A percentile compares a stretch with the other conserved stretches of the same genome.
phyloP scores from a whole-genome alignment of 1,284 basidiomycete genomes.

The Earliella scabrosa region DNA sequence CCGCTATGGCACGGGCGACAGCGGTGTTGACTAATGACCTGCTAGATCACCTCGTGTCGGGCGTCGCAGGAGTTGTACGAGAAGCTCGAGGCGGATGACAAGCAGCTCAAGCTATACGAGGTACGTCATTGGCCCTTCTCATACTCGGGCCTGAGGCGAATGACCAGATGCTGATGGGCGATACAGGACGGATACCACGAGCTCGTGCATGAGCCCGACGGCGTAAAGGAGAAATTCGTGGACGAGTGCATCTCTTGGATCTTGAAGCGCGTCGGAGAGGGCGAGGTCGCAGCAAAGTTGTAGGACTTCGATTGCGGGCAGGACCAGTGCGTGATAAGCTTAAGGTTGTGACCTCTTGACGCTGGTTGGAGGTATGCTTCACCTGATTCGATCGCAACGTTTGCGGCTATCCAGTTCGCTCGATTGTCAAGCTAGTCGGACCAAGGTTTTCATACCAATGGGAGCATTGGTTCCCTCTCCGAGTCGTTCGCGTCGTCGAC shows the following conservation, averaged over 20 bases:
- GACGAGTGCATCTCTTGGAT: conserved; percentile 60
- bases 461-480: no score
- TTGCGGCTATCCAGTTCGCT: no score
- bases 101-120: conserved; percentile 60
- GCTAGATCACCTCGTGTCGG: conserved; percentile 59
- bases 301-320: no score
- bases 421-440: no score
- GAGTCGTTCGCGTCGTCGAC: no score
- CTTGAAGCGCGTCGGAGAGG: conserved; percentile 33
- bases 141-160: not conserved
- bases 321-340: no score
- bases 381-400: no score
- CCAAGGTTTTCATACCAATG: no score
- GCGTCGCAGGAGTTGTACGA: conserved; percentile 66
- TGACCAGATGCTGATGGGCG: not conserved
- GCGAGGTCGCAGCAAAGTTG: no score
- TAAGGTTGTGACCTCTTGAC: no score
- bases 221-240: conserved; percentile 61
- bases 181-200: conserved; percentile 80
- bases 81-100: conserved; percentile 60
- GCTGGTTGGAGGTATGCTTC: no score
- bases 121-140: not conserved
- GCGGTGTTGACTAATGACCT: not conserved
- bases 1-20: conserved; percentile 1
- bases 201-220: conserved; percentile 78